A percentile compares a stretch with the other conserved stretches of the same genome.
Conservation (phyloP, 2,329 filamentous ascomycete species). For the Alternaria arborescens region DNA sequence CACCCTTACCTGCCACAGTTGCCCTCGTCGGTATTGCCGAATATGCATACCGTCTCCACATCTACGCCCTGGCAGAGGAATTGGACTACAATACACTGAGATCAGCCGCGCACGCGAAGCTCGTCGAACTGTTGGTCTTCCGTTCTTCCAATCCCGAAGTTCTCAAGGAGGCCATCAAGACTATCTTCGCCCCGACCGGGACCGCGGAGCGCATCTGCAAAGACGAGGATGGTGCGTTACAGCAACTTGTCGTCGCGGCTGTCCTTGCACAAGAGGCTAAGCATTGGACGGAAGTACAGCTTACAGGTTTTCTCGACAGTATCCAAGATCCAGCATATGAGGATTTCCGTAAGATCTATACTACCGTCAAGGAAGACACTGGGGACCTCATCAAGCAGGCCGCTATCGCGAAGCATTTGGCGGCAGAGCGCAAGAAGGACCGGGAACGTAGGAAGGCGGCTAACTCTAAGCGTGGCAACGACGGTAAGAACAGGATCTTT, state of each 20-base stretch:
- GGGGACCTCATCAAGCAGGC: neutral
- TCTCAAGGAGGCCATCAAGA: conserved; percentile 3
- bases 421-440: neutral
- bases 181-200: neutral
- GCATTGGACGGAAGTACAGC: neutral
- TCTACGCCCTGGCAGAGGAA: conserved; percentile 20
- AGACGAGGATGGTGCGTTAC: conserved; percentile 9
- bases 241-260: conserved; percentile 8
- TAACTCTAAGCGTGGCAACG: neutral
- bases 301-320: neutral
- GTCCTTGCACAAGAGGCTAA: conserved; percentile 1
- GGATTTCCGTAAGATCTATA: conserved; percentile 8
- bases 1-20: conserved; percentile 1
- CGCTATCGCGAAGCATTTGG: neutral
- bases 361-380: conserved; percentile 1
- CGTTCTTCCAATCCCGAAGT: neutral
- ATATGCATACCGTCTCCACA: conserved; percentile 18
- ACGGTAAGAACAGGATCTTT: neutral
- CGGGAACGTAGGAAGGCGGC: neutral
- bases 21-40: conserved; percentile 9
- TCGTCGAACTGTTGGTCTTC: neutral
- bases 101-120: conserved; percentile 6
- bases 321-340: conserved; percentile 3
- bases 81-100: conserved; percentile 17
- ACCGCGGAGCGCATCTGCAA: conserved; percentile 5